These are phyloP conservation scores for Dryadomyces quercus-mongolicae DNA, from an alignment of 2,329 filamentous ascomycete species.

Conservation along the genomic window DNA sequence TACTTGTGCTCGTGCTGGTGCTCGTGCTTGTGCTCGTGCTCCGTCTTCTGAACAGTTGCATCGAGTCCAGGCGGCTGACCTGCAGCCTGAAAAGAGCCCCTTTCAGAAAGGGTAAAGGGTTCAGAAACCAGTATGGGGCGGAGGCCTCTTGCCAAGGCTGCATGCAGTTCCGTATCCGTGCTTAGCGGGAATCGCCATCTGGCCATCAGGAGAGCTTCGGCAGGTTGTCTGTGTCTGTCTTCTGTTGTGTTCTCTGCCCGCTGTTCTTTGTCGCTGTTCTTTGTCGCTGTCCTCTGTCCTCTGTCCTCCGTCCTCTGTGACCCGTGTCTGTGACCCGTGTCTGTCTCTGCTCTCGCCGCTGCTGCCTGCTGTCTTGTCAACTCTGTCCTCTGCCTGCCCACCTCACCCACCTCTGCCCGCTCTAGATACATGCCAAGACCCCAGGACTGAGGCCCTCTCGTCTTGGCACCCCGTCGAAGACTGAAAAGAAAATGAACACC, in stretches of 20 bases:
- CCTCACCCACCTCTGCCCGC: not conserved
- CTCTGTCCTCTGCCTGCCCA: not conserved
- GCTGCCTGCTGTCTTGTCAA: no score
- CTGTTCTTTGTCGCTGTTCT: not conserved
- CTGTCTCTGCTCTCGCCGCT: no score
- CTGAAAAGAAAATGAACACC: not conserved
- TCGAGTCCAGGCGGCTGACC: not conserved
- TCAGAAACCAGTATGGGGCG: not conserved
- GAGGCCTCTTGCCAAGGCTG: constrained; percentile 5
- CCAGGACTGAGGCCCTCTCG: not conserved
- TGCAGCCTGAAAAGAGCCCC: not conserved
- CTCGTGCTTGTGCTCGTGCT: no score
- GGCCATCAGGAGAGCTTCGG: not conserved
- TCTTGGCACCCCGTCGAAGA: not conserved
- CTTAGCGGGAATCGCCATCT: not conserved
- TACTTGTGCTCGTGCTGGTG: no score
- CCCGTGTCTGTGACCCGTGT: no score
- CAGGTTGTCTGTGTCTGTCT: no score
- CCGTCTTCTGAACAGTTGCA: no score
- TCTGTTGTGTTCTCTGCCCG: no score
- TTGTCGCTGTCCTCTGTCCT: not conserved
- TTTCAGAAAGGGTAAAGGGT: not conserved
- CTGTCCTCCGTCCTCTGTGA: not conserved
- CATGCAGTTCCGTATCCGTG: not conserved
- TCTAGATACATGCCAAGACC: not conserved